Base-by-base conservation (phyloP, 495 filamentous ascomycete species). In the Penicillium cinerascens region DNA sequence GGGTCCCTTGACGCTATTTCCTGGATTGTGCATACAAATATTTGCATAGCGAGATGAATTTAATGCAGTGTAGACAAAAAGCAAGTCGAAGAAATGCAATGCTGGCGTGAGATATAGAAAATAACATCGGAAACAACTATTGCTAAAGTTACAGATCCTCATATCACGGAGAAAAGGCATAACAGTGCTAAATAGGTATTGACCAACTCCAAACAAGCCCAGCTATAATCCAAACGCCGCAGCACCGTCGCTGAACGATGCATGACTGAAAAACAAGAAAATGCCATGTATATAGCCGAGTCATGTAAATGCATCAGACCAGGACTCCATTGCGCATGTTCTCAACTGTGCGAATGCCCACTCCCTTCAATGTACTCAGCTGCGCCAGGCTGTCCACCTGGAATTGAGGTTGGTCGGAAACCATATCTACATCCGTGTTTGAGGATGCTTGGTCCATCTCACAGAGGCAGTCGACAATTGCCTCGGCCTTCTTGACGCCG, bases 401-500 rank as follows among this genome's bases (percentile, higher is more conserved):
- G 35, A 69, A 70, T 23, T 61, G 63, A 0, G 61, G 42, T 29
- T 69, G 63, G 16, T 69, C 61, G 6, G 52, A 55, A 11, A 49
- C n/a, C 7, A 36, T 36, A 13, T 59, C 63, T 6, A 52, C 50
- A 16, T 59, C 57, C 7, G 52, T 54, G 39, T 55, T 55, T 26
- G 49, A 46, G 22, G 44, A 27, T 17, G 51, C 20, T 23, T 70
- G 64, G 45, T 77, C 71, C 71, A 77, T 72, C 51, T 78, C 71
- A 29, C 73, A 76, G 18, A 81, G 70, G 39, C 76, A 79, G 53
- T 78, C 71, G 11, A 81, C 70, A 41, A 82, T 79, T 2, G 71
- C 70, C 46, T 80, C 76, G 9, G 79, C 79, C 56, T 78, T 81
- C 45, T 81, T 82, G 25, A 65, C 69, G 7, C 79, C 79, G 8